These are phyloP conservation scores for Cyathus striatus DNA, from an alignment of 768 basidiomycete genomes.

Conservation along the genomic window DNA sequence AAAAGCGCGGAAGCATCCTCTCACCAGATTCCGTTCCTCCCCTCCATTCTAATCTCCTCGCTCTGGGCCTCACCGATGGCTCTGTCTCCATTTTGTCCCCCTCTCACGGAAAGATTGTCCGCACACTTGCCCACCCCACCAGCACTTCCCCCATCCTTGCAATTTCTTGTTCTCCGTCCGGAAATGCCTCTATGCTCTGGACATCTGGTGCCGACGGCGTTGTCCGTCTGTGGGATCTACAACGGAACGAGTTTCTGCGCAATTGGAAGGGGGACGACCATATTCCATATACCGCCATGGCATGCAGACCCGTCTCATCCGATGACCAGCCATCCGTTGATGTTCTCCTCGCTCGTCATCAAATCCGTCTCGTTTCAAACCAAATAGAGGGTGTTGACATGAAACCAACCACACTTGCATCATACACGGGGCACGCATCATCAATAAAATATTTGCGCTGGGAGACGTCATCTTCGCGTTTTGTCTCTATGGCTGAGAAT, in stretches of 20 bases:
- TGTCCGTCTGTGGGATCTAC: slow-evolving; percentile 54
- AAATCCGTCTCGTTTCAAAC: slow-evolving; percentile 47
- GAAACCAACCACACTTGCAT: slow-evolving; percentile 36
- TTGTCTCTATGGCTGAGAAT: slow-evolving; percentile 55
- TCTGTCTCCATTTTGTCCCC: slow-evolving; percentile 58
- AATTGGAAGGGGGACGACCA: slow-evolving; percentile 55
- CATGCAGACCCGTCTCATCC: slow-evolving; percentile 38
- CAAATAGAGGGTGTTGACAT: slow-evolving; percentile 16
- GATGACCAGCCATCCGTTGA: slow-evolving; percentile 32
- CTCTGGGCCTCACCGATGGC: slow-evolving; percentile 60
- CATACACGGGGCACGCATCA: slow-evolving; percentile 66
- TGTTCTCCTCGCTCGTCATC: slow-evolving; percentile 56
- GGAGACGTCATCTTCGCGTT: slow-evolving; percentile 40
- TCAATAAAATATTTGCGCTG: slow-evolving; percentile 46
- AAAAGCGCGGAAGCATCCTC: slow-evolving; percentile 40
- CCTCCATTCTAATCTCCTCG: slow-evolving; percentile 41
- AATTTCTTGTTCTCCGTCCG: slow-evolving; percentile 29
- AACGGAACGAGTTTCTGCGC: slow-evolving; percentile 40
- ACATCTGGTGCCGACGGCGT: slow-evolving; percentile 54
- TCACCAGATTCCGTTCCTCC: too few species aligned
- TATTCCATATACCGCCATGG: slow-evolving; percentile 51
- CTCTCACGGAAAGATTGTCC: slow-evolving; percentile 48
- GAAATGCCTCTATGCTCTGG: slow-evolving; percentile 36
- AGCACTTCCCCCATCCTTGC: slow-evolving; percentile 51
- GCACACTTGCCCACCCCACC: slow-evolving; percentile 49